Percentiles rank a stretch among this genome's conserved stretches.
phyloP scores from a whole-genome alignment of 2,329 filamentous ascomycete species.

The Orbilia oligospora region DNA sequence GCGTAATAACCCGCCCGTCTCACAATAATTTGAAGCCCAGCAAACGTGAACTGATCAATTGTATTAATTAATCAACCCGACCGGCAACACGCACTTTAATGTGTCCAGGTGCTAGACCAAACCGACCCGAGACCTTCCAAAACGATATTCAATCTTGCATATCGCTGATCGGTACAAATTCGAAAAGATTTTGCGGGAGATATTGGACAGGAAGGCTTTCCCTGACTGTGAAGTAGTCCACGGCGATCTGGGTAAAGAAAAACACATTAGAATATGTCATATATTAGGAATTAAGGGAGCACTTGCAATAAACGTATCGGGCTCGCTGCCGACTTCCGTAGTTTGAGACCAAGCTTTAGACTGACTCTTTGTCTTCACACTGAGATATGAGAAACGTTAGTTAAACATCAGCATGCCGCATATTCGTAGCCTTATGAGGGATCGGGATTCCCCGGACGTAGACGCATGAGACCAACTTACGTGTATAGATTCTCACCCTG shows the following conservation, averaged over 20 bases:
- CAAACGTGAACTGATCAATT: background rate
- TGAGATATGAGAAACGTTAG: background rate
- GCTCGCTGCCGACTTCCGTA: background rate
- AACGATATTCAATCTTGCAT: background rate
- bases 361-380: background rate
- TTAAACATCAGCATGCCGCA: background rate
- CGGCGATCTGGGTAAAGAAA: background rate
- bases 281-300: background rate
- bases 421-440: background rate
- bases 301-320: conserved; percentile 9
- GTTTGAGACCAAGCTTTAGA: background rate
- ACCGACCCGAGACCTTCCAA: background rate
- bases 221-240: background rate
- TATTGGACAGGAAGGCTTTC: background rate
- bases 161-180: conserved; percentile 18
- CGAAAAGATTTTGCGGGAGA: conserved; percentile 22
- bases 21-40: background rate
- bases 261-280: background rate
- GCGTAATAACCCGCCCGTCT: background rate
- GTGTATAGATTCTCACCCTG: conserved; percentile 34
- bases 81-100: too few relatives aligned
- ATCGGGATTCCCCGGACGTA: background rate
- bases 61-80: too few relatives aligned
- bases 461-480: conserved; percentile 18
- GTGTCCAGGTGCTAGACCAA: too few relatives aligned